phyloP scores from a whole-genome alignment of 257 asterid species.

The Verbascum thapsus region DNA sequence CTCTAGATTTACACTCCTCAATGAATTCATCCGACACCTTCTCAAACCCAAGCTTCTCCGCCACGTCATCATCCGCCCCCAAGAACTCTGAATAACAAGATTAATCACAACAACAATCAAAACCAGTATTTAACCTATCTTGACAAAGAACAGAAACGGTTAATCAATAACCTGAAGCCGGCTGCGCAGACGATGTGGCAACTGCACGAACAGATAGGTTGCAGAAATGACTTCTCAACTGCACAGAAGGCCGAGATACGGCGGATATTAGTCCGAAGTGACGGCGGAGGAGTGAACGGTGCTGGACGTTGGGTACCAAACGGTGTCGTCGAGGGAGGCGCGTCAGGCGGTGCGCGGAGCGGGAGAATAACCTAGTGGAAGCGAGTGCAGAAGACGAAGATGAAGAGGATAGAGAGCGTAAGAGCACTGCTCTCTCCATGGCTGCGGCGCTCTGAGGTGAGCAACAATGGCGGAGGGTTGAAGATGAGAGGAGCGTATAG shows the following conservation, averaged over 20 bases:
- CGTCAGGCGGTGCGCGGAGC: conserved; percentile 53
- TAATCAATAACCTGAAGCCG: conserved; percentile 43
- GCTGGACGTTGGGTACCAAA: conserved; percentile 43
- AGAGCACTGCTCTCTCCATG: conserved; percentile 80
- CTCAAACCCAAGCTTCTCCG: conserved; percentile 88
- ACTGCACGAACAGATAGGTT: conserved; percentile 64
- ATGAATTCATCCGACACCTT: conserved; percentile 83
- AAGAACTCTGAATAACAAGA: conserved; percentile 37
- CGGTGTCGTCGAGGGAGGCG: conserved; percentile 57
- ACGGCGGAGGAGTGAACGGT: conserved; percentile 48
- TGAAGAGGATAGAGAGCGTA: conserved; percentile 68
- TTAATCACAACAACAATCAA: background rate
- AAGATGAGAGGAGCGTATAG: conserved; percentile 10
- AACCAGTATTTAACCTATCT: background rate
- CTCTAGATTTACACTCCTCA: conserved; percentile 93
- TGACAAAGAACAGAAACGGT: background rate
- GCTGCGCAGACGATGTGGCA: conserved; percentile 68
- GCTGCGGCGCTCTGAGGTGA: conserved; percentile 25
- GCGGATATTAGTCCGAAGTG: conserved; percentile 51
- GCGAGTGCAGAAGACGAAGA: conserved; percentile 54
- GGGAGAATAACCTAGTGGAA: conserved; percentile 63
- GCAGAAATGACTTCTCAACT: conserved; percentile 45
- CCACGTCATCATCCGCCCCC: conserved; percentile 82
- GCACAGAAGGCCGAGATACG: conserved; percentile 43
- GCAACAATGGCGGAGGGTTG: conserved; percentile 30